phyloP scores from a whole-genome alignment of 148 eudicot genomes.

The Silene latifolia region DNA sequence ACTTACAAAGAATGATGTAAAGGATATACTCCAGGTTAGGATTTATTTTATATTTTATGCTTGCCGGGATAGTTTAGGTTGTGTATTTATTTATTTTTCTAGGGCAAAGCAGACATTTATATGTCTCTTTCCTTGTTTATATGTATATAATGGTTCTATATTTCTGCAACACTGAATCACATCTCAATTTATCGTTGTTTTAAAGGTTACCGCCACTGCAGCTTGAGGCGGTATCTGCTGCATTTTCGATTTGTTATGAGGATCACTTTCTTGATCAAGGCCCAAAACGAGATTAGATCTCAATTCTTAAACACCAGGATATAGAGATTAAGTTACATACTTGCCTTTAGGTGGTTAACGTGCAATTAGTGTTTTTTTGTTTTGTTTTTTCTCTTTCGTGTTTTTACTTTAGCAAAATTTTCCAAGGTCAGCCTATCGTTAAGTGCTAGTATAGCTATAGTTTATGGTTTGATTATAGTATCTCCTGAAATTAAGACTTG shows the following conservation, averaged over 20 bases:
- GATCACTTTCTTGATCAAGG: neutral
- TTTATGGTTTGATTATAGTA: constrained; percentile 5
- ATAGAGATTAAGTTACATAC: neutral
- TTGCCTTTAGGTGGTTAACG: neutral
- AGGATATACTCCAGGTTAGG: constrained; percentile 78
- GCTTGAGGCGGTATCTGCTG: too few relatives aligned
- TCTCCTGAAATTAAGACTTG: too few relatives aligned
- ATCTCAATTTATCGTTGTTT: too few relatives aligned
- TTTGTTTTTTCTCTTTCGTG: neutral
- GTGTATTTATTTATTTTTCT: neutral
- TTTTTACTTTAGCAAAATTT: too few relatives aligned
- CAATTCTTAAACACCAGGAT: neutral
- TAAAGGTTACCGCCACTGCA: too few relatives aligned
- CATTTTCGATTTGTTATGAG: too few relatives aligned
- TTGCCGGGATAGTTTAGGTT: neutral
- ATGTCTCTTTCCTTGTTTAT: neutral
- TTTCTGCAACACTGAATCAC: neutral
- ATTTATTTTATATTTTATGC: neutral
- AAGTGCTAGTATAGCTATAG: neutral
- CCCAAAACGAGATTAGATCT: neutral
- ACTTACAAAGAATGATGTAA: constrained; percentile 75
- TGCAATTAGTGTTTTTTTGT: neutral
- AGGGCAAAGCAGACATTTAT: neutral
- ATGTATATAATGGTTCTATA: neutral
- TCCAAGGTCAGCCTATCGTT: neutral